These are phyloP conservation scores for Suillus placidus DNA, from an alignment of 768 basidiomycete species.

Conservation along the genomic window DNA sequence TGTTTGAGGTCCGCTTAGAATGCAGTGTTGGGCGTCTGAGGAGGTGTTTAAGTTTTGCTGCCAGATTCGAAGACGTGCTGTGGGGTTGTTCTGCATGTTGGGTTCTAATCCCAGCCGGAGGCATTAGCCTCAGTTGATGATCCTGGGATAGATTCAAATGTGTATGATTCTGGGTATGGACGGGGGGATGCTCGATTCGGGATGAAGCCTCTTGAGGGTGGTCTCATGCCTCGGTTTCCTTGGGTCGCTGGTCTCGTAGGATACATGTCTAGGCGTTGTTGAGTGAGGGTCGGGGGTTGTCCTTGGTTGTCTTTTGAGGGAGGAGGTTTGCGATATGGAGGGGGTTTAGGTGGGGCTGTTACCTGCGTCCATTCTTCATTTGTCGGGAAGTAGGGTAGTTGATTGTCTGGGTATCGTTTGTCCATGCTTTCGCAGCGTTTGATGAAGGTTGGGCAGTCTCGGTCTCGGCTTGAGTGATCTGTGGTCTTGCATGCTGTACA, in stretches of 20 bases:
- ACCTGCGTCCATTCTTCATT: slow-evolving; percentile 17
- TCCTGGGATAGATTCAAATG: background rate
- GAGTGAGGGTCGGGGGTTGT: background rate
- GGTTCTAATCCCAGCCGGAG: background rate
- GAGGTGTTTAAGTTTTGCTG: slow-evolving; percentile 36
- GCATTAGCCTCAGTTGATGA: background rate
- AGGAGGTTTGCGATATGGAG: background rate
- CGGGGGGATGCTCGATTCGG: background rate
- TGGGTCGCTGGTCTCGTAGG: too few relatives aligned
- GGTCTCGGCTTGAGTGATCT: slow-evolving; percentile 11
- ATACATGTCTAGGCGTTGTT: background rate
- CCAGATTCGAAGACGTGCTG: slow-evolving; percentile 23
- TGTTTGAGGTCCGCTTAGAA: slow-evolving; percentile 16
- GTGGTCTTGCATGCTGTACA: background rate
- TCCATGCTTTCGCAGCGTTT: background rate
- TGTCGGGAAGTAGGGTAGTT: slow-evolving; percentile 17
- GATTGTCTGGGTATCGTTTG: slow-evolving; percentile 16
- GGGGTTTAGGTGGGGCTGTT: background rate
- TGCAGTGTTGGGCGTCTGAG: slow-evolving; percentile 15
- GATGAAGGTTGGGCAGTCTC: slow-evolving; percentile 16
- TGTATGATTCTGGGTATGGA: background rate
- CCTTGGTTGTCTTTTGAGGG: background rate
- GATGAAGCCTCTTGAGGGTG: background rate
- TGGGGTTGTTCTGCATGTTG: background rate
- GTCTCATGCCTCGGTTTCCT: background rate